Base-by-base conservation (phyloP, 345 rosid species). In the Citrus mangshanensis region DNA sequence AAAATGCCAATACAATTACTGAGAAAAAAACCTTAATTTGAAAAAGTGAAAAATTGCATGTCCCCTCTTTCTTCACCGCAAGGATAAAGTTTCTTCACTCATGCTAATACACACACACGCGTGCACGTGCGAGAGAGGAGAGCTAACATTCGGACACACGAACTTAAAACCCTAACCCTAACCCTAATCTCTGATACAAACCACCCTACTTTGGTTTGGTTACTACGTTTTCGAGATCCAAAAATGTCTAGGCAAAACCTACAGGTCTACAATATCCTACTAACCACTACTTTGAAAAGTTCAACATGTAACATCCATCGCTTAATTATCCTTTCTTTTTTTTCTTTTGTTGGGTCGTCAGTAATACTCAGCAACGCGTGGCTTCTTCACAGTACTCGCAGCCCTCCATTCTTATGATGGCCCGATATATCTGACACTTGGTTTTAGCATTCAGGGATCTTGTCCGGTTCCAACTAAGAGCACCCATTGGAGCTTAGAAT, bases 191-290 rank as follows among this genome's bases (percentile, higher is more conserved):
- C 69, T 65, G n/a, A 32, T 65, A 16, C 68, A 14, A 16, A 74
- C 42, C 67, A 25, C 40, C 54, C 66, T 40, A 16, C 22, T 18
- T 54, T 4, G 51, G 58, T 6, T 54, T 54, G 21, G 22, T 24
- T 30, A 56, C 10, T 0, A 38, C 59, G 71, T 71, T 82, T 72
- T 79, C 67, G 67, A 79, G 72, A 67, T 76, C 85, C 80, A 71
- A 72, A 82, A 82, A 37, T 59, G 54, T 27, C 18, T 63, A 60
- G 85, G 85, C 85, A 82, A 59, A 28, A 54, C 35, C 82, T 79
- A 70, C 51, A 51, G 35, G 77, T 40, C 81, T 70, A 71, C 27
- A 1, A 22, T 34, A 65, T 13, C n/a, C 42, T 32, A 9, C 38
- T 2, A 8, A 35, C 18, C 18, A 27, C 51, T 68, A 61, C 24